A percentile compares a stretch with the other conserved stretches of the same genome.
These are phyloP conservation scores for Mariannaea sp. DNA, from an alignment of 2,329 filamentous ascomycete genomes.

Conservation along the genomic window DNA sequence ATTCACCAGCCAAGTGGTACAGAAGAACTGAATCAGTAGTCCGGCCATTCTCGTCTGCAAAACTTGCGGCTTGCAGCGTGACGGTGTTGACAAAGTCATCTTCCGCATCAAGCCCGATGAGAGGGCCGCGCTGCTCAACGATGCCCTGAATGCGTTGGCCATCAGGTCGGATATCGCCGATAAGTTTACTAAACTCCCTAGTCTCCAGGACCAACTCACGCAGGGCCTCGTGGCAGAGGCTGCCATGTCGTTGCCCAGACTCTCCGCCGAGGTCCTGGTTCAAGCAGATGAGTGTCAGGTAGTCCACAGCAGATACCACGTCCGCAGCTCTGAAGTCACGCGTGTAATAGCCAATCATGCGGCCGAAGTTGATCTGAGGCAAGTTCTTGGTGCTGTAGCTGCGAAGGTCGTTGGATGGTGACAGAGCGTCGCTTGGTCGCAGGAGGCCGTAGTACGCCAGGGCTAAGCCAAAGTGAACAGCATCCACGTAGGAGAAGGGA, in stretches of 20 bases:
- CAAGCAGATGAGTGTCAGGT: conserved; percentile 87
- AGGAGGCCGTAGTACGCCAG: conserved; percentile 89
- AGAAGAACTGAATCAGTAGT: conserved; percentile 92
- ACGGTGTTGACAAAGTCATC: conserved; percentile 90
- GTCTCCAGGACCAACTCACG: conserved; percentile 96
- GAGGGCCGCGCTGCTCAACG: conserved; percentile 80
- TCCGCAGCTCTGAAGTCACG: conserved; percentile 92
- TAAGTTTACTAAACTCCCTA: conserved; percentile 88
- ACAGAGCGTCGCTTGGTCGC: conserved; percentile 80
- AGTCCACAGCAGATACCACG: conserved; percentile 89
- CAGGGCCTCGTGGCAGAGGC: conserved; percentile 88
- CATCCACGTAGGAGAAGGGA: conserved; percentile 87
- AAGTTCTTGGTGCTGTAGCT: conserved; percentile 69
- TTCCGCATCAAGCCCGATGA: conserved; percentile 81
- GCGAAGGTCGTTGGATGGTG: conserved; percentile 71
- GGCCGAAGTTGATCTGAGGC: conserved; percentile 91
- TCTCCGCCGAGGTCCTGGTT: conserved; percentile 81
- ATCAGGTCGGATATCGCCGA: conserved; percentile 88
- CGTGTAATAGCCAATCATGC: conserved; percentile 93
- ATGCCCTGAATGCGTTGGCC: conserved; percentile 84
- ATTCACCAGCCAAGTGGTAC: conserved; percentile 93
- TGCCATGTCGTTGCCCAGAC: conserved; percentile 75
- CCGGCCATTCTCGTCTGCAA: conserved; percentile 92
- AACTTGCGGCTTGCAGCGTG: conserved; percentile 87
- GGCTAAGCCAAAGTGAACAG: conserved; percentile 91